These are phyloP conservation scores for Lachancea mirantina DNA, from an alignment of 805 yeast genomes.

Conservation along the genomic window DNA sequence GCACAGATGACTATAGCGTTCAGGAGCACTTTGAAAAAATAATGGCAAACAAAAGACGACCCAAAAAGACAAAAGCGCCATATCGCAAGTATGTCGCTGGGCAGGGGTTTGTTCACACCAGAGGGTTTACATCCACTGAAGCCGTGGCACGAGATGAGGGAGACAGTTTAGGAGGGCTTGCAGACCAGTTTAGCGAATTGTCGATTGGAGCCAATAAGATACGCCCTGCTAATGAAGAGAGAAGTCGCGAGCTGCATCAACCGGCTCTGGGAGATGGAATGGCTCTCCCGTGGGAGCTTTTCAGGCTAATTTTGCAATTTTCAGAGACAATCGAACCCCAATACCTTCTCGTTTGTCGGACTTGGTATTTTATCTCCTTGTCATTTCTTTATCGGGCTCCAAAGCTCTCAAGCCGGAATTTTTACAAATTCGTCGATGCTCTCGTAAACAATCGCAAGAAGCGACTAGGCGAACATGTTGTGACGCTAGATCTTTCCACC, in stretches of 20 bases:
- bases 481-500: slow-evolving; percentile 61
- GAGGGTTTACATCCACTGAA: slow-evolving; percentile 34
- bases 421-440: slow-evolving; percentile 63
- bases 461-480: slow-evolving; percentile 51
- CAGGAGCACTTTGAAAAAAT: too few species aligned
- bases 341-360: slow-evolving; percentile 51
- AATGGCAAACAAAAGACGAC: slow-evolving; percentile 88
- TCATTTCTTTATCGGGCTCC: slow-evolving; percentile 65
- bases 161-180: slow-evolving; percentile 4
- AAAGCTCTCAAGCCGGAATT: slow-evolving; percentile 55
- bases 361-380: slow-evolving; percentile 54
- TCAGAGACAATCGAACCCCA: slow-evolving; percentile 24
- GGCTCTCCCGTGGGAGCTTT: slow-evolving; percentile 45
- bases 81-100: slow-evolving; percentile 65
- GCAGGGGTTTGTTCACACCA: slow-evolving; percentile 28
- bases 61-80: slow-evolving; percentile 74
- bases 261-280: slow-evolving; percentile 4
- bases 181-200: slow-evolving; percentile 1
- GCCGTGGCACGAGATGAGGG: slow-evolving; percentile 10
- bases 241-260: neutral
- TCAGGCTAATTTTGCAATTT: slow-evolving; percentile 33
- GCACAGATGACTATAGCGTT: too few species aligned
- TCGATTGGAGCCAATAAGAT: slow-evolving; percentile 9
- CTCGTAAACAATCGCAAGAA: slow-evolving; percentile 42
- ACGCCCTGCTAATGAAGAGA: neutral